phyloP scores from a whole-genome alignment of 176 grass and related monocot genomes.

The Aegilops speltoides region DNA sequence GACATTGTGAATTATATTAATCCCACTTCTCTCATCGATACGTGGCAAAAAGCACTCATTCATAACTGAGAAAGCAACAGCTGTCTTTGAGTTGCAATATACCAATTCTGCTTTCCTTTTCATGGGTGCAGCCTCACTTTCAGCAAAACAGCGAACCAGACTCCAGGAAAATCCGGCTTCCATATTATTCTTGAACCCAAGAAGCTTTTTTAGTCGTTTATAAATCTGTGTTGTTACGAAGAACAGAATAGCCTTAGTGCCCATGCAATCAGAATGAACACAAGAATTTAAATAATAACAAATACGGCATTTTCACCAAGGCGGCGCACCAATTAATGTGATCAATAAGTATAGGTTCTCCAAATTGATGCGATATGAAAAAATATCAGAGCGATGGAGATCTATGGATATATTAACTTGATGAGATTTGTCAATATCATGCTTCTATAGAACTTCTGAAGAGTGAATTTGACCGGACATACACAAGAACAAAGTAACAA shows the following conservation, averaged over 20 bases:
- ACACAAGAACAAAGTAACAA: constrained; percentile 13
- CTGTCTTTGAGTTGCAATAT: constrained; percentile 84
- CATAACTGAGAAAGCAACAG: constrained; percentile 88
- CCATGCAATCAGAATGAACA: constrained; percentile 24
- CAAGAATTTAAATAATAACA: constrained; percentile 24
- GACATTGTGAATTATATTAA: constrained; percentile 91
- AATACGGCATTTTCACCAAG: neutral
- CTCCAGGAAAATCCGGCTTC: constrained; percentile 89
- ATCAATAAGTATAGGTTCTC: neutral
- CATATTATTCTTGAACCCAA: constrained; percentile 83
- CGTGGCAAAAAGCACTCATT: constrained; percentile 88
- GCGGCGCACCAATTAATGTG: constrained; percentile 21
- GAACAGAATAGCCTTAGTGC: neutral
- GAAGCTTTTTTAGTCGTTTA: constrained; percentile 63
- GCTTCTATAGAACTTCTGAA: neutral
- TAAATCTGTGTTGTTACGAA: constrained; percentile 51
- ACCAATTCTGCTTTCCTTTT: constrained; percentile 39
- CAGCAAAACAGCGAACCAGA: constrained; percentile 74
- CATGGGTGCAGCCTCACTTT: constrained; percentile 25
- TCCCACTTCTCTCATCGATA: constrained; percentile 83
- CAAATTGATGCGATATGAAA: neutral
- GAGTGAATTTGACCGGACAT: too few relatives aligned
- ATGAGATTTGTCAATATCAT: neutral
- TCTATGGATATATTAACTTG: constrained; percentile 13
- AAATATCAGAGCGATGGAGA: neutral